Evolutionary conservation across 768 basidiomycete species (phyloP).

Genomic region (Russula virescens): DNA sequence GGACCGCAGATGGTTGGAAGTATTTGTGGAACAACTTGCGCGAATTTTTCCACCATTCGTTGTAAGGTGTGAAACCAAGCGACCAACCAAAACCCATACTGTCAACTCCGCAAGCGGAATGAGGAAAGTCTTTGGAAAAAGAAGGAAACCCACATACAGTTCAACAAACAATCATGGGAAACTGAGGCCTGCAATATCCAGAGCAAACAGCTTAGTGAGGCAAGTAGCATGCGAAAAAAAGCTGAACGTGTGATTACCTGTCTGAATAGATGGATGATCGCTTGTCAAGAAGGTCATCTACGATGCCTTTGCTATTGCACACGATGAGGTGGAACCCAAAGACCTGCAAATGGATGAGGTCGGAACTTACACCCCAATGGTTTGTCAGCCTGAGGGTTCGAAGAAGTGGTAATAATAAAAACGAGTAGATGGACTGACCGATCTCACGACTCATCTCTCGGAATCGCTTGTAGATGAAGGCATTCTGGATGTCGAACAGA

Average conservation of each 20-base stretch:
- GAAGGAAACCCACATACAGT: conserved; percentile 9
- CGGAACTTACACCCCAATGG: conserved; percentile 24
- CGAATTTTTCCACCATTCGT: conserved; percentile 32
- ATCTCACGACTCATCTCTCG: conserved; percentile 21
- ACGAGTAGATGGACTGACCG: neutral
- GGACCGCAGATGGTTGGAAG: conserved; percentile 25
- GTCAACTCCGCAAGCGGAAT: neutral
- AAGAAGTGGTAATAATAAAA: neutral
- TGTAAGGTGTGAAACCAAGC: conserved; percentile 30
- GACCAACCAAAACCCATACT: conserved; percentile 25
- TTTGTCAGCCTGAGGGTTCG: neutral
- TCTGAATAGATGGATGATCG: conserved; percentile 37
- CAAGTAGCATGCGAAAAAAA: neutral
- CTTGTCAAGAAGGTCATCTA: conserved; percentile 36
- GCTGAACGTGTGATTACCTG: conserved; percentile 9
- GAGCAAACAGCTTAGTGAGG: neutral
- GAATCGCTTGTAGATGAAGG: conserved; percentile 25
- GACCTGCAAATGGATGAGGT: conserved; percentile 29
- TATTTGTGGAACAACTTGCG: conserved; percentile 30
- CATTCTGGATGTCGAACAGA: conserved; percentile 24
- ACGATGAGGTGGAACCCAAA: conserved; percentile 30
- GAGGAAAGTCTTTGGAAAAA: neutral
- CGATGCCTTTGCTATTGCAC: conserved; percentile 33
- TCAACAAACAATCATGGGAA: conserved; percentile 25
- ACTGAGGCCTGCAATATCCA: conserved; percentile 13